These are phyloP conservation scores for Exidia glandulosa DNA, from an alignment of 768 basidiomycete genomes.

Conservation along the genomic window DNA sequence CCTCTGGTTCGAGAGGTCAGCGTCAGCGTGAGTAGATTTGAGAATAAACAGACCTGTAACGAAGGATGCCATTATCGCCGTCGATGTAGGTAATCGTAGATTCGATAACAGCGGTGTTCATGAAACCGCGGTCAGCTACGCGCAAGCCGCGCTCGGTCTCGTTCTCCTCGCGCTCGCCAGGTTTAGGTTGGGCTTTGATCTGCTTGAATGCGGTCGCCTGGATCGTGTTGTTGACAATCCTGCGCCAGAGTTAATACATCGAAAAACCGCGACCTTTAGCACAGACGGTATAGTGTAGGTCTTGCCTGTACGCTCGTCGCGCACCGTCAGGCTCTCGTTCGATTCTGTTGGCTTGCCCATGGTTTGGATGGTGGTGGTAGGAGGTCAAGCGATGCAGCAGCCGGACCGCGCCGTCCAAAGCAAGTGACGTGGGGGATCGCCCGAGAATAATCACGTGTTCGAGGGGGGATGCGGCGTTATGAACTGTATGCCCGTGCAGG, in stretches of 20 bases:
- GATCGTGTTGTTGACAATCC: conserved; percentile 72
- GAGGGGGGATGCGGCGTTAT: too few species aligned
- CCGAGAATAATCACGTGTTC: too few species aligned
- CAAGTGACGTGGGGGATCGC: too few species aligned
- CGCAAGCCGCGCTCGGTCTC: conserved; percentile 68
- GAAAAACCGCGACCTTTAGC: background rate
- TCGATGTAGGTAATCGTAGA: conserved; percentile 78
- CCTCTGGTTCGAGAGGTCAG: conserved; percentile 41
- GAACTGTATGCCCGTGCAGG: too few species aligned
- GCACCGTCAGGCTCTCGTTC: conserved; percentile 43
- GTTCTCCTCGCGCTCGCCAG: conserved; percentile 65
- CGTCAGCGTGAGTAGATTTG: background rate
- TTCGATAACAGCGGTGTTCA: conserved; percentile 29
- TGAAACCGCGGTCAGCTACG: conserved; percentile 28
- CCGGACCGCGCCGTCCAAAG: too few species aligned
- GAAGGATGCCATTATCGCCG: conserved; percentile 73
- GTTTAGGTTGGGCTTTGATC: conserved; percentile 46
- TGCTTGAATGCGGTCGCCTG: conserved; percentile 72
- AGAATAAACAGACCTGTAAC: conserved; percentile 48
- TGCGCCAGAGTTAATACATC: conserved; percentile 15
- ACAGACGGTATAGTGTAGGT: conserved; percentile 61
- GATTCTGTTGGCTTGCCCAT: background rate
- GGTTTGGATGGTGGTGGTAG: background rate
- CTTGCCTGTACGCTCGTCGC: conserved; percentile 79
- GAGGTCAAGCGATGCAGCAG: background rate